Evolutionary conservation across 208 protist species (phyloP).

Genomic region (Trypanosoma platydactyli): DNA sequence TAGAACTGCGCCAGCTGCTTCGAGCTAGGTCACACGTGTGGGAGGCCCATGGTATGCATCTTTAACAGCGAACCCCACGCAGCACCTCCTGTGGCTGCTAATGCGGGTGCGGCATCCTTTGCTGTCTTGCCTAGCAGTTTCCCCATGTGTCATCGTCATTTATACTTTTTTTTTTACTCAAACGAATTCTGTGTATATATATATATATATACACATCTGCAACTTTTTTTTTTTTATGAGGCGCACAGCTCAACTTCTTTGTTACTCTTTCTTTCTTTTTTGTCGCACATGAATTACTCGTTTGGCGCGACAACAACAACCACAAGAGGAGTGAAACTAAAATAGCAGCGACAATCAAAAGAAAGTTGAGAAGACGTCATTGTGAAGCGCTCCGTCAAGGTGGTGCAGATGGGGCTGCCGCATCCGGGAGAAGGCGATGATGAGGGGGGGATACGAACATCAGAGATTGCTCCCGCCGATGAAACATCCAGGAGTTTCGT

Average conservation of each 20-base stretch:
- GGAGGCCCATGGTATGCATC: not conserved
- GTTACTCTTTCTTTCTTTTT: no score
- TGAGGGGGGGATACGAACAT: not conserved
- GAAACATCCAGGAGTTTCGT: not conserved
- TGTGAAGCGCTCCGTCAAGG: no score
- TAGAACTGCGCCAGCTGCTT: conserved; percentile 38
- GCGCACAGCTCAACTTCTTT: no score
- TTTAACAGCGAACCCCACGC: not conserved
- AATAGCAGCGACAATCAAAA: no score
- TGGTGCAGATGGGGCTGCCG: no score
- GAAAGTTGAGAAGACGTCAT: no score
- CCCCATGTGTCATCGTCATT: not conserved
- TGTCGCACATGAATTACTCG: no score
- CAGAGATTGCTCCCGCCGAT: not conserved
- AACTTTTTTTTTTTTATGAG: no score
- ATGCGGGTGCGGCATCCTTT: not conserved
- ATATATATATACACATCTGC: no score
- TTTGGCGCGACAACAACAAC: no score
- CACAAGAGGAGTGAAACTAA: no score
- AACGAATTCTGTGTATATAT: not conserved
- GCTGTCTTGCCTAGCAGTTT: conserved; percentile 10
- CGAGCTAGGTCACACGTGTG: conserved; percentile 24
- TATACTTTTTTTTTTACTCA: conserved; percentile 9
- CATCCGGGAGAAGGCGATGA: not conserved
- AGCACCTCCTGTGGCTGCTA: not conserved